phyloP scores from a whole-genome alignment of 306 rosid genomes.

The Trifolium fragiferum region DNA sequence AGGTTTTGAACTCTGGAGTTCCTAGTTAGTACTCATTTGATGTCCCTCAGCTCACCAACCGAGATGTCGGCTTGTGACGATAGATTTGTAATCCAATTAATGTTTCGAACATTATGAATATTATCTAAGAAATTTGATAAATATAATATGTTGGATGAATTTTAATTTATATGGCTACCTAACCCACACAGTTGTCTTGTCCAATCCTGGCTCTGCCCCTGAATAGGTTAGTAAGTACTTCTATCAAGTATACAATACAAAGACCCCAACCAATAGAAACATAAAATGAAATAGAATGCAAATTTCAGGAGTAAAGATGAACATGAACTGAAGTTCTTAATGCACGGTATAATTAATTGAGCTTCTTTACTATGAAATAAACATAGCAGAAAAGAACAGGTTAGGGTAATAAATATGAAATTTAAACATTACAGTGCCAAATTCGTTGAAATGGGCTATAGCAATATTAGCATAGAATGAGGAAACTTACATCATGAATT shows the following conservation, averaged over 20 bases:
- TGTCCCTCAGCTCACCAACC: neutral
- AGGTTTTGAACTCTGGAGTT: neutral
- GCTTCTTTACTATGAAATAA: neutral
- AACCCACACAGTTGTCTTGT: neutral
- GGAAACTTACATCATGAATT: constrained; percentile 62
- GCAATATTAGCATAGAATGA: neutral
- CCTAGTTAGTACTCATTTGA: neutral
- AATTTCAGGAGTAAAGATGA: neutral
- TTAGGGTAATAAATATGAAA: neutral
- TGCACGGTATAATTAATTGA: neutral
- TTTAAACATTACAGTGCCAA: neutral
- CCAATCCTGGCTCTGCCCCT: neutral
- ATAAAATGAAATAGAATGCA: neutral
- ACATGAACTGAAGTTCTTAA: neutral
- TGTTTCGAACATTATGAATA: neutral
- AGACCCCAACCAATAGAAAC: neutral
- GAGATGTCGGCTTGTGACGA: neutral
- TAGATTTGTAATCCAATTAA: neutral
- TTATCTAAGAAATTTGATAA: neutral
- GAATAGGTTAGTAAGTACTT: neutral
- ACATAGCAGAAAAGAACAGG: neutral
- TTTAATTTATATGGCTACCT: neutral
- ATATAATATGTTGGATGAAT: neutral
- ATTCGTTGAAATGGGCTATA: neutral
- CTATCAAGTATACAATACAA: neutral